Base-by-base conservation (phyloP, 2,329 filamentous ascomycete species). In the Zasmidium citrigriseum region DNA sequence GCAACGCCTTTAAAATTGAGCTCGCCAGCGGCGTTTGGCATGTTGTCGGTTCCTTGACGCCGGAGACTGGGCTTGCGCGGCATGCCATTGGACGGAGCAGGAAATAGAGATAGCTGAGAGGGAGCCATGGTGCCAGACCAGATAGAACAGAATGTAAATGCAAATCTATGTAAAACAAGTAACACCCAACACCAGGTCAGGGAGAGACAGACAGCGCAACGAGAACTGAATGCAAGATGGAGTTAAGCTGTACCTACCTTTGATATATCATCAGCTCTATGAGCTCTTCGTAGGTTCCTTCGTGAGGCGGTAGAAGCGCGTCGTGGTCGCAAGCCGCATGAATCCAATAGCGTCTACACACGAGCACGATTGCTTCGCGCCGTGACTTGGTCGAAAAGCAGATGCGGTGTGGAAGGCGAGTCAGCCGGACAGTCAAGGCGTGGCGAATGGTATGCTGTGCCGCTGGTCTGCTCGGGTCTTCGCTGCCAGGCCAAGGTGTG, bases 1-100 rank as follows among this genome's bases (percentile, higher is more conserved):
- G 69, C 65, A 20, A 72, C 63, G 25, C 69, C 68, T 58, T 63
- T 65, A n/a, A 70, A 56, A 34, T 64, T 65, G 45, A 64, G 23
- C 48, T 64, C 58, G 52, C 55, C 54, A 23, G 58, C 45, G 16
- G 50, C 45, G 25, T 55, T 54, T 10, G 57, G 48, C 14, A 38
- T 34, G 20, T 60, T 60, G 49, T 60, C 52, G 20, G 44, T 60
- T 47, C 52, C 25, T 20, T 25, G 25, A 41, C 55, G 60, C 45
- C 55, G 61, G 24, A 64, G 23, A 46, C 62, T 62, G 18, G 52
- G 25, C 38, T 59, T 59, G n/a, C 58, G 58, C 44, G 62, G 47
- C 55, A 62, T 23, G 48, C 55, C 51, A 50, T 57, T 48, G 21
- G 53, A 49, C 24, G 60, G 54, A 41, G 59, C 52, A 24, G 64